These are phyloP conservation scores for Forsythia viridissima DNA, from an alignment of 257 asterid genomes.

Conservation along the genomic window DNA sequence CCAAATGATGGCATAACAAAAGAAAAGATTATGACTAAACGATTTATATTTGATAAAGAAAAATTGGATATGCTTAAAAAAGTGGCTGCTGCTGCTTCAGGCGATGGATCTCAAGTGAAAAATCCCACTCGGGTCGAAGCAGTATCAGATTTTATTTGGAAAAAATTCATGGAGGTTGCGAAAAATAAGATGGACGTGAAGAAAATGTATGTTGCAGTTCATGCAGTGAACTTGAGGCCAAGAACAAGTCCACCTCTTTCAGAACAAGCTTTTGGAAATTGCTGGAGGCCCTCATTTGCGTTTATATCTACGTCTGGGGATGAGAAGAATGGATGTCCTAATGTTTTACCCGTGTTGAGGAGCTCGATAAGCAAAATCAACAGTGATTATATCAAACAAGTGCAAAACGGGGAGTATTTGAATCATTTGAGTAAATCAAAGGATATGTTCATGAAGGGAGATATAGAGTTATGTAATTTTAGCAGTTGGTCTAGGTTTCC, in stretches of 20 bases:
- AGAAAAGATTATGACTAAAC: slow-evolving; percentile 27
- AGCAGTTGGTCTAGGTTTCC: slow-evolving; percentile 60
- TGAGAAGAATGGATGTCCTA: background rate
- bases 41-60: slow-evolving; percentile 36
- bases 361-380: slow-evolving; percentile 31
- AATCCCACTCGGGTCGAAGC: slow-evolving; percentile 55
- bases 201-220: slow-evolving; percentile 14
- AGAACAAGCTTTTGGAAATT: slow-evolving; percentile 31
- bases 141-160: slow-evolving; percentile 46
- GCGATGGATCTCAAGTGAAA: slow-evolving; percentile 12
- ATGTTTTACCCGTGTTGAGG: slow-evolving; percentile 31
- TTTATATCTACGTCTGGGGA: background rate
- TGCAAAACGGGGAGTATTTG: slow-evolving; percentile 18
- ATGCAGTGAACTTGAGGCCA: slow-evolving; percentile 39
- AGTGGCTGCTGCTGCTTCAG: slow-evolving; percentile 5
- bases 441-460: slow-evolving; percentile 14
- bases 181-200: background rate
- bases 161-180: slow-evolving; percentile 17
- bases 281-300: slow-evolving; percentile 25
- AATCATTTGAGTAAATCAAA: background rate
- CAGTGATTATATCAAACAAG: slow-evolving; percentile 20
- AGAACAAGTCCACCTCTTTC: slow-evolving; percentile 36
- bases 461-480: slow-evolving; percentile 26
- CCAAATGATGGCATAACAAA: slow-evolving; percentile 12
- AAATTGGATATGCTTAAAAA: slow-evolving; percentile 28